Evolutionary conservation across 176 grass and related monocot species (phyloP).

Genomic region (Saccharum spontaneum): DNA sequence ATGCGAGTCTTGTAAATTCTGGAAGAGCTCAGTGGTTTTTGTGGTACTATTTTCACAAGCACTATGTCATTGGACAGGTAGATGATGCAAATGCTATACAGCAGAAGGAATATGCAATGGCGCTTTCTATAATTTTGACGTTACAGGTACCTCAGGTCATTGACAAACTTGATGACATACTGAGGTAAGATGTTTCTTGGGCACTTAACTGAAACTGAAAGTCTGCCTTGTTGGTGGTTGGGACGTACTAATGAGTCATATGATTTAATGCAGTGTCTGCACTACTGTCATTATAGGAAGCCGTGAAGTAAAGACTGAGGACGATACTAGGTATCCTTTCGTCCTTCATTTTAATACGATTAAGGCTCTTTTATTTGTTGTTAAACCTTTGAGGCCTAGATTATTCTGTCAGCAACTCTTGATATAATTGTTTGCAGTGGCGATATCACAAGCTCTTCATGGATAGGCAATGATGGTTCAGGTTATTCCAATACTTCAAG

Average conservation of each 20-base stretch:
- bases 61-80: slow-evolving; percentile 58
- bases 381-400: slow-evolving; percentile 8
- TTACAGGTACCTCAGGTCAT: slow-evolving; percentile 87
- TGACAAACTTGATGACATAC: slow-evolving; percentile 96
- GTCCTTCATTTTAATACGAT: slow-evolving; percentile 25
- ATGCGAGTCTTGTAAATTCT: slow-evolving; percentile 13
- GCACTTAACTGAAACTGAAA: slow-evolving; percentile 3
- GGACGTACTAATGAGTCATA: slow-evolving; percentile 2
- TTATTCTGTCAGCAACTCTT: slow-evolving; percentile 28
- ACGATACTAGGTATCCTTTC: slow-evolving; percentile 70
- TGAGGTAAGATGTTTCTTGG: slow-evolving; percentile 61
- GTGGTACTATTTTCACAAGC: slow-evolving; percentile 2
- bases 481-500: slow-evolving; percentile 58
- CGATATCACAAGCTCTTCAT: slow-evolving; percentile 79
- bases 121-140: slow-evolving; percentile 92
- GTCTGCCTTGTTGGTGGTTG: slow-evolving; percentile 4
- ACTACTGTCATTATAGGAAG: slow-evolving; percentile 85
- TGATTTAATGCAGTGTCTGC: slow-evolving; percentile 73
- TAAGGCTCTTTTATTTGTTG: slow-evolving; percentile 21
- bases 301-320: slow-evolving; percentile 61
- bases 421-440: slow-evolving; percentile 58
- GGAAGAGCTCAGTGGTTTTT: neutral
- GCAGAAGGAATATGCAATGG: slow-evolving; percentile 82
- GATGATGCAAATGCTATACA: slow-evolving; percentile 77
- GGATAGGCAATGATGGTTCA: slow-evolving; percentile 52